A percentile compares a stretch with the other conserved stretches of the same genome.
Conservation (phyloP, 352 stramenopile genomes). For the Pythium insidiosum region DNA sequence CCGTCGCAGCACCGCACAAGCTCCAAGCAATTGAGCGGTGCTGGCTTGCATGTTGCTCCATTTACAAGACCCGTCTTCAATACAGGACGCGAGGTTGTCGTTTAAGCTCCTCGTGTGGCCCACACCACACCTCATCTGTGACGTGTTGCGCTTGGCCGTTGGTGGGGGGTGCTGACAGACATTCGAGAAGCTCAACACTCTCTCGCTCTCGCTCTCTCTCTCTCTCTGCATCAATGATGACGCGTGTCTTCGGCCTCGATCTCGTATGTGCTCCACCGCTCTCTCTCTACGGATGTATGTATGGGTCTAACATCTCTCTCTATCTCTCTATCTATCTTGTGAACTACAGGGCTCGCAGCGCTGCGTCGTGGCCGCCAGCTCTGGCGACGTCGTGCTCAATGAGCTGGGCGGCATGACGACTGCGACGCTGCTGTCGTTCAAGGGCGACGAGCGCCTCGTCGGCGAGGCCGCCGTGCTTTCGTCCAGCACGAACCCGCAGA, state of each 20-base stretch:
- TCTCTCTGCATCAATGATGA: not conserved
- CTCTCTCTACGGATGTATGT: not conserved
- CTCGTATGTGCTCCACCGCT: slow-evolving; percentile 42
- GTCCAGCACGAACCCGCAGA: slow-evolving; percentile 75
- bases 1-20: too few species aligned
- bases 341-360: slow-evolving; percentile 53
- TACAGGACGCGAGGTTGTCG: too few species aligned
- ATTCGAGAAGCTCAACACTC: slow-evolving; percentile 15
- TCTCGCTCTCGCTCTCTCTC: too few species aligned
- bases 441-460: slow-evolving; percentile 74
- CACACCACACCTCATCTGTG: too few species aligned
- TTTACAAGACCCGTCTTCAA: too few species aligned
- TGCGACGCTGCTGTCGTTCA: slow-evolving; percentile 84
- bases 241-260: slow-evolving; percentile 68
- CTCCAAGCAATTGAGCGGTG: too few species aligned
- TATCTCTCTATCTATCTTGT: slow-evolving; percentile 1
- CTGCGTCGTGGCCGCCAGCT: slow-evolving; percentile 60
- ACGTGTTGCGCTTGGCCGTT: too few species aligned
- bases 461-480: slow-evolving; percentile 82
- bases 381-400: slow-evolving; percentile 81
- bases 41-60: too few species aligned
- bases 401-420: slow-evolving; percentile 85
- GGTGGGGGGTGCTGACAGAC: not conserved
- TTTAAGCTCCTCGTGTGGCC: too few species aligned
- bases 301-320: not conserved